Evolutionary conservation across 1,284 basidiomycete genomes (phyloP), one percentile per base, ranked within the genome.

Genomic region (Leccinum huronense): DNA sequence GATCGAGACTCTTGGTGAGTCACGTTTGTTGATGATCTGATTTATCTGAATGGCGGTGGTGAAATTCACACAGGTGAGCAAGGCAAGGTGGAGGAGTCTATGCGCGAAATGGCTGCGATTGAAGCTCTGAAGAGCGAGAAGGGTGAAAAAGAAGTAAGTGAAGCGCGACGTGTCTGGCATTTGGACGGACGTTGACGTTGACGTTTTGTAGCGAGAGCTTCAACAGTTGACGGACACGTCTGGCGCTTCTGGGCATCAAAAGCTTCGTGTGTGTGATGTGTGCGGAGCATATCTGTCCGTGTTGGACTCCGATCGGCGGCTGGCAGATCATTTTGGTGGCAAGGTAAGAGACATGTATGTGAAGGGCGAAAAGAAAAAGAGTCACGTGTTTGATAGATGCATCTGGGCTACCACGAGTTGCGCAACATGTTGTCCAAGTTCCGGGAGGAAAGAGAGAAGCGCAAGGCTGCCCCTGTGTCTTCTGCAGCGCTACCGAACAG

Each of bases 251-350:
- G 97, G 97, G 31, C 97, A 99, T 81, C 97, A 99, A 80, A 99
- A 99, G 80, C 83, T 99, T 72, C 90, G 97, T 68, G 97, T 99
- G 31, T 99, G 97, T 81, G 97, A 99, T 80, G 96, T 98, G 48
- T 99, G 97, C 77, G 97, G 97, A 73, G 97, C 97, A 23, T 99
- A 99, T 81, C 84, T 99, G 57, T 97, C 94, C 38, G 94, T 99
- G 34, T 84, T 99, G 65, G 97, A 99, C 79, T 98, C 96, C 67
- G 97, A 99, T 82, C 90, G 97, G 77, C 94, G 97, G 77, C 83
- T 99, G 68, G 97, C 97, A 59, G 97, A 99, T 81, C 97, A 99
- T 79, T 99, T 99, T 80, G 97, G 97, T 80, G 97, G 97, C 72
- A 99, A 99, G 83, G 95, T 94, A 71, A 75, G 60, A 48, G 16